Evolutionary conservation across 2,329 filamentous ascomycete species (phyloP).

Genomic region (Aureobasidium namibiae): DNA sequence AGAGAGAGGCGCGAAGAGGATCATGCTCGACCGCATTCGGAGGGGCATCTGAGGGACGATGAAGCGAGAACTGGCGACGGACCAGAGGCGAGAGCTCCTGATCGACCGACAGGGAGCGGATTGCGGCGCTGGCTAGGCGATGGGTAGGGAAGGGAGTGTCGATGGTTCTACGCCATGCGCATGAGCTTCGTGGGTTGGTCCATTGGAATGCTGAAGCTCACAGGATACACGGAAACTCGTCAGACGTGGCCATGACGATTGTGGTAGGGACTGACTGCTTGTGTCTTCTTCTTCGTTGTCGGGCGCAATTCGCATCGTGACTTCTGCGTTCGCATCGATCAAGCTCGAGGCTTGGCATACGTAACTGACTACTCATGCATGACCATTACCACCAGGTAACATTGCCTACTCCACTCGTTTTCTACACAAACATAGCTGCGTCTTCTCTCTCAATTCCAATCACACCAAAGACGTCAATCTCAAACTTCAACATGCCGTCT

Average conservation of each 20-base stretch:
- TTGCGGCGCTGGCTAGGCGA: slow-evolving; percentile 68
- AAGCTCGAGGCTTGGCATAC: neutral
- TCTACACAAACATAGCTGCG: neutral
- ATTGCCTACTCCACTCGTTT: neutral
- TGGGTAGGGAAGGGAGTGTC: slow-evolving; percentile 73
- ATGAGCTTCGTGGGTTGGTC: neutral
- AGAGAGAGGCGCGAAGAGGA: slow-evolving; percentile 18
- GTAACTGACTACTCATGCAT: neutral
- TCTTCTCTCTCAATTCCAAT: neutral
- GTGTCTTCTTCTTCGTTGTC: too few relatives aligned
- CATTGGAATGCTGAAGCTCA: slow-evolving; percentile 17
- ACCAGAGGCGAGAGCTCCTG: slow-evolving; percentile 82
- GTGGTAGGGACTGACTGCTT: neutral
- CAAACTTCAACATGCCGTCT: slow-evolving; percentile 19
- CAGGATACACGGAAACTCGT: slow-evolving; percentile 33
- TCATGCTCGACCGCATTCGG: slow-evolving; percentile 14
- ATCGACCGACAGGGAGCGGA: slow-evolving; percentile 73
- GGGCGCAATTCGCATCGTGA: neutral
- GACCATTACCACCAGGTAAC: neutral
- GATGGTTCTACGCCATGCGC: slow-evolving; percentile 49
- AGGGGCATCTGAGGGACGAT: slow-evolving; percentile 13
- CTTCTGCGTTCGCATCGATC: neutral
- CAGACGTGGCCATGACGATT: neutral
- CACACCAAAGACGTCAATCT: neutral
- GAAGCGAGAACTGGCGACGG: slow-evolving; percentile 57